phyloP scores from a whole-genome alignment of 306 rosid species.

The Citrullus amarus region DNA sequence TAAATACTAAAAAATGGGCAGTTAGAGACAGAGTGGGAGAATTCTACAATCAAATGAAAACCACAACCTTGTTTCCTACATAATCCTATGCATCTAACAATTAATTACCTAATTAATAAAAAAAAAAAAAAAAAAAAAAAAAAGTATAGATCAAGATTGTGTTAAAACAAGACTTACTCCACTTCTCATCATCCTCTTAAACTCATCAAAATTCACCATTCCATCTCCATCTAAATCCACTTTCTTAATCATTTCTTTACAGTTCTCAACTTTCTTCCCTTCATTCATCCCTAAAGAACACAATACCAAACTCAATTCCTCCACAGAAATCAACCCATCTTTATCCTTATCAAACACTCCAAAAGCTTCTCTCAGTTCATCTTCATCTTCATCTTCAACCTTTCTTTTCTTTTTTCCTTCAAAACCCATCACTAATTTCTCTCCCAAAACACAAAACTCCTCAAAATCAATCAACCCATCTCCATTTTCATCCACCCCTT shows the following conservation, averaged over 20 bases:
- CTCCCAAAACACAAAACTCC: conserved; percentile 47
- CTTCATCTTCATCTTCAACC: background rate
- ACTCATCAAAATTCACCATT: conserved; percentile 74
- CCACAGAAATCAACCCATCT: background rate
- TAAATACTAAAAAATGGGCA: no score
- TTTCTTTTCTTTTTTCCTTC: background rate
- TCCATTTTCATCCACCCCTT: conserved; percentile 53
- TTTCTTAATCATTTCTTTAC: conserved; percentile 64
- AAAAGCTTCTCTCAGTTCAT: background rate
- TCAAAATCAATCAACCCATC: conserved; percentile 74
- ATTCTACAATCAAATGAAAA: background rate
- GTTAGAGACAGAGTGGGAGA: background rate
- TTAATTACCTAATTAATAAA: no score
- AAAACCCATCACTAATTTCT: background rate
- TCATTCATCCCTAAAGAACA: conserved; percentile 13
- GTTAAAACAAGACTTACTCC: conserved; percentile 24
- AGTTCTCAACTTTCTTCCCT: conserved; percentile 53
- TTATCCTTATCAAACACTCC: background rate
- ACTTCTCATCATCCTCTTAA: conserved; percentile 69
- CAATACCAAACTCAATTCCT: background rate
- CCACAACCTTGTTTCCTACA: background rate
- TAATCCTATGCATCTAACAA: no score
- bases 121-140: no score
- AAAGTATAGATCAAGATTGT: background rate
- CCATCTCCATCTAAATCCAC: conserved; percentile 95